Conservation (phyloP, 2,329 filamentous ascomycete species). For the Sporothrix brunneoviolacea region DNA sequence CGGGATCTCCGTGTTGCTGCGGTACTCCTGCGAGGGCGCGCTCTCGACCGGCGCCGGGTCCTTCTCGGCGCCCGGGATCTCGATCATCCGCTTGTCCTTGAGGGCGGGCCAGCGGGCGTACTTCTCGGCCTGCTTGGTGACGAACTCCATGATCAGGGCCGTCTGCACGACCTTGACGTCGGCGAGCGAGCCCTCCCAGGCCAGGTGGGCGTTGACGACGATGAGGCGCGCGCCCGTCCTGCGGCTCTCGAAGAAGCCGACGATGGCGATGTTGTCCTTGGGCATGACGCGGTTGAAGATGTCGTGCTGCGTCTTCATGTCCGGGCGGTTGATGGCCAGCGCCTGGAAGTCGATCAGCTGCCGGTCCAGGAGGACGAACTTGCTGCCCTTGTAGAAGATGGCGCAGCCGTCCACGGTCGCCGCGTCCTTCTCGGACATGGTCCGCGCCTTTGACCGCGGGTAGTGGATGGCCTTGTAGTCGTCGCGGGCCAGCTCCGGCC, state of each 20-base stretch:
- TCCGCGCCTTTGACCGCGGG: slow-evolving; percentile 82
- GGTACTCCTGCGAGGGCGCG: slow-evolving; percentile 79
- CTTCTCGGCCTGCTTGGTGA: slow-evolving; percentile 78
- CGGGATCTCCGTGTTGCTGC: slow-evolving; percentile 79
- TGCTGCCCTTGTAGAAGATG: slow-evolving; percentile 81
- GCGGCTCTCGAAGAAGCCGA: slow-evolving; percentile 88
- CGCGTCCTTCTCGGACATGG: slow-evolving; percentile 84
- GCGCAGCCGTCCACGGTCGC: slow-evolving; percentile 92
- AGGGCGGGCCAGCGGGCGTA: slow-evolving; percentile 74
- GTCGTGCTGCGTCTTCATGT: slow-evolving; percentile 96
- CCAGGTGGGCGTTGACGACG: slow-evolving; percentile 87
- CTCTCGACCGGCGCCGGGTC: slow-evolving; percentile 54
- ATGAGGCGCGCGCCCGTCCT: slow-evolving; percentile 86
- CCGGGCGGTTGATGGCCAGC: slow-evolving; percentile 86
- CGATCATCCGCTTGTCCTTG: slow-evolving; percentile 67
- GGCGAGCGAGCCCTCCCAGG: slow-evolving; percentile 84
- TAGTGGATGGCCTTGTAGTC: slow-evolving; percentile 94
- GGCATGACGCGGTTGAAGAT: slow-evolving; percentile 99
- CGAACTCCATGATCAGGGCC: slow-evolving; percentile 87
- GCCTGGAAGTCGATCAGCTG: slow-evolving; percentile 87
- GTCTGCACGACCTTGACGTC: slow-evolving; percentile 97
- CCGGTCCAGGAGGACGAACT: slow-evolving; percentile 91
- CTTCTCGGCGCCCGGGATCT: slow-evolving; percentile 32
- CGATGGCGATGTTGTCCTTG: slow-evolving; percentile 90
- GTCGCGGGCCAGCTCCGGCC: slow-evolving; percentile 73